Evolutionary conservation across 495 filamentous ascomycete genomes (phyloP), one percentile per base, ranked within the genome.

Genomic region (Podospora appendiculata): DNA sequence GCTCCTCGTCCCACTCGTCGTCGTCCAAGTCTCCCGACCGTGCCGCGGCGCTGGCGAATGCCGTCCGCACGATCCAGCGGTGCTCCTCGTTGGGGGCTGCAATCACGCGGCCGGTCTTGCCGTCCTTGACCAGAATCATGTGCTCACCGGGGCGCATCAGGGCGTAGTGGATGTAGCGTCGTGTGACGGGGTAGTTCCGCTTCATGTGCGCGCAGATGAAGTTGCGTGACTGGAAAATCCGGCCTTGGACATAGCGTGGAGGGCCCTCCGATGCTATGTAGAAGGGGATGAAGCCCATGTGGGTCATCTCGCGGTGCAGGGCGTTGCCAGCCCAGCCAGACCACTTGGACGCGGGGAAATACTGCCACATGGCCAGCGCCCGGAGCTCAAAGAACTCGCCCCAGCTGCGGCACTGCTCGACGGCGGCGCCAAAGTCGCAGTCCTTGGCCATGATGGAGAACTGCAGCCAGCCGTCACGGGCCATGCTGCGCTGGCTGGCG

Each of bases 391-490:
- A 74, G 57, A 79, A 76, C 53, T 81, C 78, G 32, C 76, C 69
- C 76, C 75, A 79, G 53, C 75, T 76, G 40, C 75, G 72, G 53
- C 78, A 81, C 8, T 80, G 68, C 14, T 63, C 52, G n/a, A 74
- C 70, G 17, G 77, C 77, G 16, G 75, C 68, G 14, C 57, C 58
- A 11, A 80, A 63, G 45, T 61, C 47, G 47, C 72, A 75, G 48
- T 76, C 71, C 59, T 77, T 77, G 7, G 77, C 75, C 54, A 79
- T 65, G 50, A 80, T 65, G 36, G 70, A 78, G 58, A 79, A 79
- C 39, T 79, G 78, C 19, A 78, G 69, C 77, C 77, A 80, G 2
- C 77, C 58, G 41, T 71, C 68, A 19, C 76, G 64, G n/a, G 60
- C 70, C 67, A 80, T 70, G 17, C 73, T 71, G 6, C 66, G 68